Evolutionary conservation across 768 basidiomycete genomes (phyloP), one percentile per base, ranked within the genome.

Genomic region (Tubosaeta sp.): DNA sequence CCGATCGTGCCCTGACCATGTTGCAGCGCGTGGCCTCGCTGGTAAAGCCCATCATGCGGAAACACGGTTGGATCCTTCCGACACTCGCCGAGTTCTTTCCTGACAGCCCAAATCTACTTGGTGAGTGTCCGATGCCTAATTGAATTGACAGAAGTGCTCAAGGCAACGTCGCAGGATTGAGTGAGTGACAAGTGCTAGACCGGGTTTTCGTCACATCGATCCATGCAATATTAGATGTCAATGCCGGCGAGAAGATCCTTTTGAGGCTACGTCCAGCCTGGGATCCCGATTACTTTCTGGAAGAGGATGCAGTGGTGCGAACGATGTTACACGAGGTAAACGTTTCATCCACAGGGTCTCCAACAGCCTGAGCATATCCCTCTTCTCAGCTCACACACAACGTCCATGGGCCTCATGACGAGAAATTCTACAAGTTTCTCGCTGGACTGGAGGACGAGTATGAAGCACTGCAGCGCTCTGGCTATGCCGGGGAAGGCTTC

Each of bases 1-100:
- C 83, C 41, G 80, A 87, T 56, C 76, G 80, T 35, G 90, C 91
- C 16, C 74, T 91, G 39, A 66, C 74, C 14, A 73, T 88, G 64
- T 76, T 94, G 34, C 79, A 86, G 59, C 77, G 78, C 55, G 76
- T 90, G 29, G 85, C 86, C 1, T 84, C 85, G 2, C 76, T 91
- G 45, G 91, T 95, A 46, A 95, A 94, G 67, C 95, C 95, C 7
- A 92, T 97, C 58, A 97, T 97, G 94, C 76, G 84, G 52, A 90
- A 85, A 58, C 86, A 86, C 59, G 71, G 71, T 5, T 97, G 94
- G 94, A 75, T 78, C 26, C 74, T 92, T 26, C 86, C 88, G 26
- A 76, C 82, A 1, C 80, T 91, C n/a, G 73, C 83, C n/a, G 90
- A 95, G 68, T 93, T 95, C 76, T 91, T 88, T 59, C 92, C 92